phyloP scores from a whole-genome alignment of 2,329 filamentous ascomycete genomes.

The Fusarium goolgardi region DNA sequence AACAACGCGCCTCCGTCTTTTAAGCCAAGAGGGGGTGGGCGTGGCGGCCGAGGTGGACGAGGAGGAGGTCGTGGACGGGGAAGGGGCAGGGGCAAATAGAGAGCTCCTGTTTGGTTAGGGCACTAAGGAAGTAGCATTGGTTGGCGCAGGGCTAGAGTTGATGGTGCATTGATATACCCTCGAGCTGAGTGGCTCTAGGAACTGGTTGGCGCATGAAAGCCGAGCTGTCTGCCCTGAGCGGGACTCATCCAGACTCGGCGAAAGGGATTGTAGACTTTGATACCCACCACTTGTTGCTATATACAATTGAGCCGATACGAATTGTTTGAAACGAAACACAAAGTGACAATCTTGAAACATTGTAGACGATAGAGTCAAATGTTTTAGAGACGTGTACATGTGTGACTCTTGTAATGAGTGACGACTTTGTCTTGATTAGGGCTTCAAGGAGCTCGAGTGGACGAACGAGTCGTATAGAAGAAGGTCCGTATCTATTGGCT shows the following conservation, averaged over 20 bases:
- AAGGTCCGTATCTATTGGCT: not conserved
- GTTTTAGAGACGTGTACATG: not conserved
- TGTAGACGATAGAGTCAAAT: not conserved
- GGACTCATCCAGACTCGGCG: conserved; percentile 33
- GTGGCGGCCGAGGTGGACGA: conserved; percentile 46
- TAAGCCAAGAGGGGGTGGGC: conserved; percentile 37
- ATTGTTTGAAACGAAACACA: conserved; percentile 31
- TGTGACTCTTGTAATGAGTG: conserved; percentile 1
- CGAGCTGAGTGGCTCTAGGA: conserved; percentile 22
- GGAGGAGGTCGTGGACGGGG: conserved; percentile 48
- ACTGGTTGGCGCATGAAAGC: conserved; percentile 38
- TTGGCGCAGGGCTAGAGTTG: conserved; percentile 20
- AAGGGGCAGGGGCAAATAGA: conserved; percentile 47
- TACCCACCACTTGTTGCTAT: conserved; percentile 35
- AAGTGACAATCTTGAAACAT: conserved; percentile 6
- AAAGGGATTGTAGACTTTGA: conserved; percentile 37
- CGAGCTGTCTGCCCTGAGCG: conserved; percentile 24
- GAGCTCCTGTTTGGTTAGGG: conserved; percentile 8
- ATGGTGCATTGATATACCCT: conserved; percentile 28
- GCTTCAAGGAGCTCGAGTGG: not conserved
- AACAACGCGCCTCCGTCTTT: conserved; percentile 36
- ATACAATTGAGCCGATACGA: conserved; percentile 13
- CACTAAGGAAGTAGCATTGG: conserved; percentile 2
- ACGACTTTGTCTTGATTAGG: not conserved
- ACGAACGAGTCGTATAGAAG: not conserved